phyloP scores from a whole-genome alignment of 257 asterid genomes.

The Datura wrightii region DNA sequence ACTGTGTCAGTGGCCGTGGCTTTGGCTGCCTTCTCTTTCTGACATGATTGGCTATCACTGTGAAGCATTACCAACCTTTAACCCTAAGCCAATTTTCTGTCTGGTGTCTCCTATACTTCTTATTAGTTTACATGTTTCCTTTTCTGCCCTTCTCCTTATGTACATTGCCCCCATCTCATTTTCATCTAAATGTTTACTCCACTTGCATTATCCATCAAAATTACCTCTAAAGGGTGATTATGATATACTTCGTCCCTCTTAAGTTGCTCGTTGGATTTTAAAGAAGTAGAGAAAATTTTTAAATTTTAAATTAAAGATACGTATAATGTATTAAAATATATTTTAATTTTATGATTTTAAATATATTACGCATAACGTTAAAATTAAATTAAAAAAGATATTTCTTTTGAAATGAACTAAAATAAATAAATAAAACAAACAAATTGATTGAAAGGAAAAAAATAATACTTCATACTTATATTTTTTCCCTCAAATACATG shows the following conservation, averaged over 20 bases:
- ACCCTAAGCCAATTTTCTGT: constrained; percentile 39
- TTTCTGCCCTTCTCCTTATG: constrained; percentile 29
- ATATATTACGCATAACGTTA: too few relatives aligned
- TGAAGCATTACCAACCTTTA: constrained; percentile 48
- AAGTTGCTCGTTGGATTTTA: too few relatives aligned
- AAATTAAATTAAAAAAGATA: too few relatives aligned
- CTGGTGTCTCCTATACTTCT: constrained; percentile 40
- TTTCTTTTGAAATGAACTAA: too few relatives aligned
- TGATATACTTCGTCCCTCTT: not conserved
- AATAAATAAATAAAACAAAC: too few relatives aligned
- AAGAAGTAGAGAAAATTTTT: too few relatives aligned
- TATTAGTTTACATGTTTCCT: constrained; percentile 6
- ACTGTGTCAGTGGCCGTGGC: not conserved
- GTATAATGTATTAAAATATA: too few relatives aligned
- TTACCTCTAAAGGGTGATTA: not conserved
- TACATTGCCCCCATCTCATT: constrained; percentile 28
- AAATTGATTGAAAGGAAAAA: too few relatives aligned
- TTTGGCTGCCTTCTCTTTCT: constrained; percentile 15
- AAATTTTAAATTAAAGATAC: too few relatives aligned
- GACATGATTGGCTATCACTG: constrained; percentile 43
- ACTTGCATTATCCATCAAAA: constrained; percentile 16
- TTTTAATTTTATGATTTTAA: too few relatives aligned
- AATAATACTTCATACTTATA: not conserved
- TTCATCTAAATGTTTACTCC: not conserved
- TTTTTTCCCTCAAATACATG: not conserved